These are phyloP conservation scores for Lactifluus subvellereus DNA, from an alignment of 768 basidiomycete species.

Conservation along the genomic window DNA sequence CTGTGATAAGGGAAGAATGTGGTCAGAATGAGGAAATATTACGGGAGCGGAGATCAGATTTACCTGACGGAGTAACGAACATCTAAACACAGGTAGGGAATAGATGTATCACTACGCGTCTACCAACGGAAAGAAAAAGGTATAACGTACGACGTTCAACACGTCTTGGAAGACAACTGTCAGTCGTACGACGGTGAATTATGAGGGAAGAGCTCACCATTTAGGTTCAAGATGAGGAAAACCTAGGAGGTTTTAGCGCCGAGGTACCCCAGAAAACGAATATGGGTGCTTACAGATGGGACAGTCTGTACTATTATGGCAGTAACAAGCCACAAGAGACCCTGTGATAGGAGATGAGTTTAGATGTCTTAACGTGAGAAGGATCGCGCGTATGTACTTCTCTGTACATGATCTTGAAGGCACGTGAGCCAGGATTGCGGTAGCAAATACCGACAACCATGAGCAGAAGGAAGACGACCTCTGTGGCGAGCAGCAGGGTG, in stretches of 20 bases:
- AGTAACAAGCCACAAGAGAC: conserved; percentile 14
- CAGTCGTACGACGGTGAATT: not conserved
- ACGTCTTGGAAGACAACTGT: conserved; percentile 2
- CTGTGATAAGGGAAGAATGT: conserved; percentile 1
- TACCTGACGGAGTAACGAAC: conserved; percentile 15
- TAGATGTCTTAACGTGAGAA: not conserved
- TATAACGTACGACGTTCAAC: conserved; percentile 17
- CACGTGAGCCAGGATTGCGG: conserved; percentile 7
- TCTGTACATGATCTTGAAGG: conserved; percentile 15
- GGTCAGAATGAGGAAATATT: not conserved
- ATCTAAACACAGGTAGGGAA: conserved; percentile 9
- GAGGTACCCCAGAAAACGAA: not conserved
- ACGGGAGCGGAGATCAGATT: not conserved
- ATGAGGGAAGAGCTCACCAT: not conserved
- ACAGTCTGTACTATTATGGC: conserved; percentile 9
- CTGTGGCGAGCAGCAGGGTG: not conserved
- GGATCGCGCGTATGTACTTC: conserved; percentile 2
- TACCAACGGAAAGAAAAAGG: not conserved
- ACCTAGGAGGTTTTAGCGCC: conserved; percentile 2
- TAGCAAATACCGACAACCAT: conserved; percentile 12
- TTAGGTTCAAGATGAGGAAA: conserved; percentile 17
- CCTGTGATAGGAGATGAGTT: conserved; percentile 6
- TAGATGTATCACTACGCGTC: not conserved
- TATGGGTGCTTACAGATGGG: conserved; percentile 5
- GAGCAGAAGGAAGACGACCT: conserved; percentile 1